These are phyloP conservation scores for Knoxdaviesia proteae DNA, from an alignment of 2,329 filamentous ascomycete genomes.

Conservation along the genomic window DNA sequence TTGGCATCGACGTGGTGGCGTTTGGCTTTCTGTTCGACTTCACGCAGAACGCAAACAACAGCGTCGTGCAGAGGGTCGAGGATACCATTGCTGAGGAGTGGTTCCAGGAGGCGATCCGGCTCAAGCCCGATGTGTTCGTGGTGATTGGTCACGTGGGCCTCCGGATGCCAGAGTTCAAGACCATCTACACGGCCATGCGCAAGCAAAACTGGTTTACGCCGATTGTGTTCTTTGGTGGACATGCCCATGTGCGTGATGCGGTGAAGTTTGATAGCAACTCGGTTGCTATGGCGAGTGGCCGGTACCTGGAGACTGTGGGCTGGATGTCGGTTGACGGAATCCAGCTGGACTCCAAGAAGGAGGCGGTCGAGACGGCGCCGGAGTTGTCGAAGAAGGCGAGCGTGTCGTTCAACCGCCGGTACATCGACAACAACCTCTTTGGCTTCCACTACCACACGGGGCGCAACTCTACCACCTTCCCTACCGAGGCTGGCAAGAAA, in stretches of 20 bases:
- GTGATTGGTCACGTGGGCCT: slow-evolving; percentile 73
- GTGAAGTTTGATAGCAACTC: slow-evolving; percentile 58
- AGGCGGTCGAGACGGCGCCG: slow-evolving; percentile 11
- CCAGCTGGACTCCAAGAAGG: slow-evolving; percentile 13
- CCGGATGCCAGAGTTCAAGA: slow-evolving; percentile 57
- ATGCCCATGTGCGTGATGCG: slow-evolving; percentile 75
- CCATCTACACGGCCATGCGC: slow-evolving; percentile 61
- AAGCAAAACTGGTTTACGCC: slow-evolving; percentile 58
- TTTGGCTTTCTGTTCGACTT: slow-evolving; percentile 96
- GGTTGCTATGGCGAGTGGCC: slow-evolving; percentile 64
- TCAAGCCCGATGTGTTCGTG: slow-evolving; percentile 72
- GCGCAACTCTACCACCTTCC: slow-evolving; percentile 50
- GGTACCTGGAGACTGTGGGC: slow-evolving; percentile 88
- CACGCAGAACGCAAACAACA: slow-evolving; percentile 76
- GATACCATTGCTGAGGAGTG: slow-evolving; percentile 66
- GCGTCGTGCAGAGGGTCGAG: slow-evolving; percentile 58
- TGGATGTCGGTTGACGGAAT: slow-evolving; percentile 71
- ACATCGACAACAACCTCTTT: slow-evolving; percentile 85
- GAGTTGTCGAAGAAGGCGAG: slow-evolving; percentile 5
- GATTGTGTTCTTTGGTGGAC: slow-evolving; percentile 82
- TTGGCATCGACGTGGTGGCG: slow-evolving; percentile 61
- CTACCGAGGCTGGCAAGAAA: slow-evolving; percentile 52
- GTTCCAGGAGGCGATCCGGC: slow-evolving; percentile 72
- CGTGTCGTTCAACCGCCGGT: slow-evolving; percentile 51
- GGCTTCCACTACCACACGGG: slow-evolving; percentile 67